These are phyloP conservation scores for Jimgerdemannia lactiflua DNA, from an alignment of 192 early-diverging fungal genomes.

Conservation along the genomic window DNA sequence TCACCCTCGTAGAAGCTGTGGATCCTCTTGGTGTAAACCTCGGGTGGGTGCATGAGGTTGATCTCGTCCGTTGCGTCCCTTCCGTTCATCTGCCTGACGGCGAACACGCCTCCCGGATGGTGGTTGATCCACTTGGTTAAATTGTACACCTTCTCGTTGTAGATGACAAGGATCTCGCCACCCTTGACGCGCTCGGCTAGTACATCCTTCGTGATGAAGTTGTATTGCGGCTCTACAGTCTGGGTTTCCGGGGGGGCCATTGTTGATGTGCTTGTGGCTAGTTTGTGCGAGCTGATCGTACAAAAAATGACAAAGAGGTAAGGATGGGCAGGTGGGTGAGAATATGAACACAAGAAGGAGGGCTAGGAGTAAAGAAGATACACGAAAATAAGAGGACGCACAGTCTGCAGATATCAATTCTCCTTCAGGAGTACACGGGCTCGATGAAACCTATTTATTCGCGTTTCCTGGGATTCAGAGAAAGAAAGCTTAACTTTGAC, in stretches of 20 bases:
- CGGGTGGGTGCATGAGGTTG: constrained; percentile 77
- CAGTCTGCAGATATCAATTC: too few relatives aligned
- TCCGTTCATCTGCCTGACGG: constrained; percentile 84
- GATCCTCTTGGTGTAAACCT: constrained; percentile 72
- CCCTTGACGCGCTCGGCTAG: constrained; percentile 33
- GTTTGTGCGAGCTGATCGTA: too few relatives aligned
- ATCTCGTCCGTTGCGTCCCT: constrained; percentile 92
- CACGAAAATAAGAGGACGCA: too few relatives aligned
- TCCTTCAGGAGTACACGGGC: too few relatives aligned
- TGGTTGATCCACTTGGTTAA: constrained; percentile 74
- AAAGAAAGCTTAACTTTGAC: too few relatives aligned
- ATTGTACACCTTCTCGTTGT: constrained; percentile 86
- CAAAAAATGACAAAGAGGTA: too few relatives aligned
- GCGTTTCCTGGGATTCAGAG: too few relatives aligned
- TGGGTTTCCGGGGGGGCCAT: constrained; percentile 14
- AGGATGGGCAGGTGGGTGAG: too few relatives aligned
- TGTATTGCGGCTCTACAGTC: constrained; percentile 1
- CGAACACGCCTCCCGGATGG: constrained; percentile 94
- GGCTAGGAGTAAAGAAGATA: too few relatives aligned
- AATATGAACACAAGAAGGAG: too few relatives aligned
- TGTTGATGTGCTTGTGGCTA: not conserved
- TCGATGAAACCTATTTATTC: too few relatives aligned
- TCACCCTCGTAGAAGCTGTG: constrained; percentile 81
- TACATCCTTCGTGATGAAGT: constrained; percentile 30
- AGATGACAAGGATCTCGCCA: constrained; percentile 85